Evolutionary conservation across 2,329 filamentous ascomycete genomes (phyloP), one percentile per base, ranked within the genome.

Genomic region (Colletotrichum somersetense): DNA sequence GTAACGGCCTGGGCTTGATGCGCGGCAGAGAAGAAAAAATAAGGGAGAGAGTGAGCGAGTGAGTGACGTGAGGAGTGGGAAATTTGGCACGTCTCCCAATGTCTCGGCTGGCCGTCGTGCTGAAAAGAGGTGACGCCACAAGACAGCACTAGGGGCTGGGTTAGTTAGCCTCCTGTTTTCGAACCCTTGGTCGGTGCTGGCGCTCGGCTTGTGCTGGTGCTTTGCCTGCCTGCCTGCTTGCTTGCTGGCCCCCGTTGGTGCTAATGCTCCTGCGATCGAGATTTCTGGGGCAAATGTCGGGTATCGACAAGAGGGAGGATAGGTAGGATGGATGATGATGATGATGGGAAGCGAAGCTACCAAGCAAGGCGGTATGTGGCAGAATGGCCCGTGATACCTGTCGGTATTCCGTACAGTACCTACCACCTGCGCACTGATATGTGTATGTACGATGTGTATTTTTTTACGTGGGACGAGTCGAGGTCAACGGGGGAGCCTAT

Each of bases 71-170:
- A 72, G 40, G 69, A 38, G 16, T 46, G 59, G 56, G 61, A 69
- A 56, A 64, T 61, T 69, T 66, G 66, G 59, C 70, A 59, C 59
- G 70, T 72, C 66, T 70, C 59, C 66, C 66, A 72, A 64, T 72
- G 70, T 70, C 66, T 72, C 70, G 59, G 70, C 55, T 61, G 18
- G 12, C 64, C 59, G 59, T 50, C 40, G 66, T 44, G 66, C 53
- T 70, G 66, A 65, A 72, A 72, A 66, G 55, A 50, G 55, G 70
- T 65, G 70, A 72, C 70, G 70, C 70, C 70, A 72, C 70, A 46
- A 42, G 59, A 48, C 14, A 33, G 40, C 59, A 50, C 66, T 72
- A 72, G 70, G 53, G 52, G 58, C 3, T 56, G 59, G 20, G 61
- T 69, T 68, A 59, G 61, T 69, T 68, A 59, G 65, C n/a, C 58